Base-by-base conservation (phyloP, 805 yeast species). In the Candida gorgasii region DNA sequence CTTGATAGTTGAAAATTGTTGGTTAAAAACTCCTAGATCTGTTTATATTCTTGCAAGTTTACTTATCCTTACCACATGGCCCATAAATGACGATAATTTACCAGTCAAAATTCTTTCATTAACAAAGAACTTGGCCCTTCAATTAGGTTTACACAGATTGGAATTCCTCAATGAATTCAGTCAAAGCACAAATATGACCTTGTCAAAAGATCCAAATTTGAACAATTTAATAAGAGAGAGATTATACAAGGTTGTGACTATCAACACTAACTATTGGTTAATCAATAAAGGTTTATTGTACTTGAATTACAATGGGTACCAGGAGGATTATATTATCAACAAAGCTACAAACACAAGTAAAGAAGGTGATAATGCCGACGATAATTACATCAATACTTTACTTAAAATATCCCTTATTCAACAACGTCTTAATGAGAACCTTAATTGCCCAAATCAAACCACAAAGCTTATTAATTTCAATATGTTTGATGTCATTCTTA, bases 11-110 rank as follows among this genome's bases (percentile, higher is more conserved):
- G 61, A 62, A 36, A 61, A 57, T 44, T 69, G 75, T 53, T 71
- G 76, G 76, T 55, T 64, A 39, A 58, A 59, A 34, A 71, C 75
- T n/a, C 76, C 76, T 12, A 59, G 76, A 48, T 66, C 72, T 8
- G 62, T 69, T 13, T 67, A 65, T 47, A 62, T 65, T 2, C 49
- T 71, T 28, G 57, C 65, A 15, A 60, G 74, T 5, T 59, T 71
- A 28, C 53, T 69, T 32, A 59, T 71, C n/a, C 58, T 71, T 41
- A 69, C 75, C 7, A 67, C 73, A 4, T 71, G 76, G 76, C 73
- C 75, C 14, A 55, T 71, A 23, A 44, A 57, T 23, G 57, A 58
- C 23, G 57, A 53, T 27, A 59, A 63, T 46, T 48, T 62, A 20
- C 57, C 70, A 2, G 48, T 69, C 39, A 68, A 66, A 45, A 69